Conservation (phyloP, 805 yeast species). For the Isabelozyma heimii region DNA sequence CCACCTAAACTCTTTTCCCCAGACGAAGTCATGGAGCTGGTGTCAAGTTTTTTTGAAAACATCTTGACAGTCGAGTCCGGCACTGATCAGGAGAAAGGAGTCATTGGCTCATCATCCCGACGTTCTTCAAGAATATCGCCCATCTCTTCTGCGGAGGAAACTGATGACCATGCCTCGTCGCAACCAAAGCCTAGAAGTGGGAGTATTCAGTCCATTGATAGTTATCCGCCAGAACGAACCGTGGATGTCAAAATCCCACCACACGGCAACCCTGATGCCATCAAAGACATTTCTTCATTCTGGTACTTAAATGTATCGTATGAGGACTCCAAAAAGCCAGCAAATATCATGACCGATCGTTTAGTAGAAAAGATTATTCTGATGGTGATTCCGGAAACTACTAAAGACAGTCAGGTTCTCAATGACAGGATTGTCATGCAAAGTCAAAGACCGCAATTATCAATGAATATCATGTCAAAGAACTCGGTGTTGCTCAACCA, state of each 20-base stretch:
- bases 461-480: constrained; percentile 66
- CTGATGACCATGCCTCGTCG: background rate
- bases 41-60: constrained; percentile 35
- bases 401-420: constrained; percentile 38
- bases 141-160: background rate
- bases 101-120: background rate
- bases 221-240: background rate
- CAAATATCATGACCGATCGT: constrained; percentile 52
- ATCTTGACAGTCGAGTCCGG: constrained; percentile 27
- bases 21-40: constrained; percentile 27
- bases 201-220: background rate
- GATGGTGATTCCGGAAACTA: constrained; percentile 65
- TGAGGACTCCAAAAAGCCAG: constrained; percentile 15
- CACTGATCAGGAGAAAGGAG: background rate
- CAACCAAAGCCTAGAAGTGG: background rate
- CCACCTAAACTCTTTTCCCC: background rate
- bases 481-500: constrained; percentile 64
- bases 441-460: constrained; percentile 62
- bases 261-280: background rate
- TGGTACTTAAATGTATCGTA: constrained; percentile 20
- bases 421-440: constrained; percentile 59
- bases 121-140: background rate
- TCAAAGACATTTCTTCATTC: constrained; percentile 15
- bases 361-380: constrained; percentile 67
- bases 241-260: background rate